A percentile compares a stretch with the other conserved stretches of the same genome.
These are phyloP conservation scores for Talaromyces sp. DNA, from an alignment of 2,329 filamentous ascomycete genomes.

Conservation along the genomic window DNA sequence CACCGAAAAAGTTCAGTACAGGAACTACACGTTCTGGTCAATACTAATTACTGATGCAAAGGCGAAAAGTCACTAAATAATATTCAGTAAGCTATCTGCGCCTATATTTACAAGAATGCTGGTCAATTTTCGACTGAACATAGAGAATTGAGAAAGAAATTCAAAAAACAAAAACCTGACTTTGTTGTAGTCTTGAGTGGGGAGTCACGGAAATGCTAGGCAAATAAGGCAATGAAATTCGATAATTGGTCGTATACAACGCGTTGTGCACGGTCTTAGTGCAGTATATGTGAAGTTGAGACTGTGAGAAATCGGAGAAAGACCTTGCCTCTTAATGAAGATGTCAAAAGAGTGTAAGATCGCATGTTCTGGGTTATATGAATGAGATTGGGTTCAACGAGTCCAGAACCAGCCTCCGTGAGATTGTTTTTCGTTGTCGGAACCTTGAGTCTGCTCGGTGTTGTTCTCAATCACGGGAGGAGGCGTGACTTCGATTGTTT, in stretches of 20 bases:
- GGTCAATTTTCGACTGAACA: background rate
- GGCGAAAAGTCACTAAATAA: background rate
- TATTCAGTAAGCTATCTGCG: background rate
- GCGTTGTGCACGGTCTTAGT: background rate
- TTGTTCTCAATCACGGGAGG: conserved; percentile 16
- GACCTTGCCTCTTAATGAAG: background rate
- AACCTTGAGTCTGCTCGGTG: background rate
- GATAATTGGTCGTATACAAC: background rate
- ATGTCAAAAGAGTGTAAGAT: background rate
- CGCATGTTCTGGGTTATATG: background rate
- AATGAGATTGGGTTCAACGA: background rate
- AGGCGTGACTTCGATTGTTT: conserved; percentile 47
- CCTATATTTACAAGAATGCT: background rate
- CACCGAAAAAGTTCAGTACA: background rate
- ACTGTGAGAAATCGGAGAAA: background rate
- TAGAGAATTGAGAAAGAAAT: background rate
- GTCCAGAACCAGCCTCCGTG: conserved; percentile 17
- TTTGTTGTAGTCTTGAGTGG: conserved; percentile 8
- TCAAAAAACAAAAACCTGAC: background rate
- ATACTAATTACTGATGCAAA: background rate
- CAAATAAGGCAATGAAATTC: background rate
- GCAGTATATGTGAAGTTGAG: background rate
- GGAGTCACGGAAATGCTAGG: background rate
- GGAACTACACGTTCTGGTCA: background rate
- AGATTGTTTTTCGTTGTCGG: background rate